Evolutionary conservation across 2,329 filamentous ascomycete species (phyloP).

Genomic region (Sordariomycetes sp.): DNA sequence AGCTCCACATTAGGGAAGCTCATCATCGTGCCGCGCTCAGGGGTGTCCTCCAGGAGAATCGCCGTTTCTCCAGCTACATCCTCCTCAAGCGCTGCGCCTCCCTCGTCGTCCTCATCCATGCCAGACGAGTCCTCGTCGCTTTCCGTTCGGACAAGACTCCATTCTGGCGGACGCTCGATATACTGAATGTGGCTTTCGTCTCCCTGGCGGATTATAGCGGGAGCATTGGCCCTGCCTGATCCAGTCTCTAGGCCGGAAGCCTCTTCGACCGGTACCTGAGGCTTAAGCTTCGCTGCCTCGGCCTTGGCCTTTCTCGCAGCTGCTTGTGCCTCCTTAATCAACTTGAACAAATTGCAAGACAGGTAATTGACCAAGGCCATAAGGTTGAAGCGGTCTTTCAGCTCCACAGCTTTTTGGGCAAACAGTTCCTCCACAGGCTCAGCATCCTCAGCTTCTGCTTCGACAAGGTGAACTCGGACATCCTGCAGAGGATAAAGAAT

Average conservation of each 20-base stretch:
- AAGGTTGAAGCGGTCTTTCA: conserved; percentile 52
- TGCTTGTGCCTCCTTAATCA: conserved; percentile 46
- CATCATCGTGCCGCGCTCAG: conserved; percentile 64
- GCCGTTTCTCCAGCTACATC: conserved; percentile 10
- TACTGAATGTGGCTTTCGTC: conserved; percentile 59
- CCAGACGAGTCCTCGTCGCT: conserved; percentile 17
- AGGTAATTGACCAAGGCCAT: conserved; percentile 71
- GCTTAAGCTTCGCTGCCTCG: background rate
- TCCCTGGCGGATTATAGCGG: conserved; percentile 9
- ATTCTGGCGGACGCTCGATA: conserved; percentile 72
- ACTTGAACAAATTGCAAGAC: conserved; percentile 57
- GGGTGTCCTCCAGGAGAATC: conserved; percentile 11
- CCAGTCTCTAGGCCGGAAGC: background rate
- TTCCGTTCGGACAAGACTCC: conserved; percentile 30
- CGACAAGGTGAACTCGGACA: conserved; percentile 56
- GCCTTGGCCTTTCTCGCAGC: conserved; percentile 7
- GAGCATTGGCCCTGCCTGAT: conserved; percentile 4
- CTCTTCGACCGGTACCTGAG: background rate
- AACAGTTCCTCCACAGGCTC: conserved; percentile 59
- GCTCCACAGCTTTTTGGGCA: conserved; percentile 43
- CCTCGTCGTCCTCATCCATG: conserved; percentile 27
- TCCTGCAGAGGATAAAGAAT: conserved; percentile 62
- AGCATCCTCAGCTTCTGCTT: conserved; percentile 50
- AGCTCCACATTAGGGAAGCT: conserved; percentile 73
- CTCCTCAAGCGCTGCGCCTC: conserved; percentile 28